Evolutionary conservation across 2,329 filamentous ascomycete species (phyloP).

Genomic region (Neoscytalidium dimidiatum): DNA sequence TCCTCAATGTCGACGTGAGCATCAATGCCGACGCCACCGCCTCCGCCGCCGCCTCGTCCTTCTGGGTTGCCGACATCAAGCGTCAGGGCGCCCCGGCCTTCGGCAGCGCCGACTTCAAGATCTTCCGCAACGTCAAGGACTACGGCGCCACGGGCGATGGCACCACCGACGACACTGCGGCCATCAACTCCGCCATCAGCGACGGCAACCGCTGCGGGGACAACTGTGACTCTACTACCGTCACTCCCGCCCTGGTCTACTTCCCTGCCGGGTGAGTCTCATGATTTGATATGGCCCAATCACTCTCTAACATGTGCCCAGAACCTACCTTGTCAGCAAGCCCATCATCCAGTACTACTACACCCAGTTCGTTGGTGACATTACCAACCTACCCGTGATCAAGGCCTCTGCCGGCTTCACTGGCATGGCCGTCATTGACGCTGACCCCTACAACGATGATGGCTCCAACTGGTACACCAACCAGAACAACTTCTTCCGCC

Average conservation of each 20-base stretch:
- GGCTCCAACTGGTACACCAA: slow-evolving; percentile 54
- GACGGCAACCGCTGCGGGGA: slow-evolving; percentile 77
- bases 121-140: slow-evolving; percentile 53
- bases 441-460: slow-evolving; percentile 76
- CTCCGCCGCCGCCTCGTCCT: slow-evolving; percentile 42
- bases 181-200: slow-evolving; percentile 82
- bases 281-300: not conserved
- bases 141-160: slow-evolving; percentile 58
- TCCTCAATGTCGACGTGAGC: slow-evolving; percentile 20
- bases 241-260: slow-evolving; percentile 84
- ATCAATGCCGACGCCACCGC: slow-evolving; percentile 23
- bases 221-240: slow-evolving; percentile 80
- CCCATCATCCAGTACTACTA: slow-evolving; percentile 89
- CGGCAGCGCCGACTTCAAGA: slow-evolving; percentile 61
- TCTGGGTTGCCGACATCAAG: slow-evolving; percentile 72
- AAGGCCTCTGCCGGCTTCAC: slow-evolving; percentile 65
- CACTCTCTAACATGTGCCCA: not conserved
- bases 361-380: slow-evolving; percentile 88
- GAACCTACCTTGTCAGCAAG: slow-evolving; percentile 74
- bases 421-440: slow-evolving; percentile 87
- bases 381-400: slow-evolving; percentile 68
- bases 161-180: slow-evolving; percentile 77
- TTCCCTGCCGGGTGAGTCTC: slow-evolving; percentile 69
- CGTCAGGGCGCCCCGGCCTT: slow-evolving; percentile 71
- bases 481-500: slow-evolving; percentile 59